Base-by-base conservation (phyloP, 176 grass and related monocot species). In the Typha latifolia region DNA sequence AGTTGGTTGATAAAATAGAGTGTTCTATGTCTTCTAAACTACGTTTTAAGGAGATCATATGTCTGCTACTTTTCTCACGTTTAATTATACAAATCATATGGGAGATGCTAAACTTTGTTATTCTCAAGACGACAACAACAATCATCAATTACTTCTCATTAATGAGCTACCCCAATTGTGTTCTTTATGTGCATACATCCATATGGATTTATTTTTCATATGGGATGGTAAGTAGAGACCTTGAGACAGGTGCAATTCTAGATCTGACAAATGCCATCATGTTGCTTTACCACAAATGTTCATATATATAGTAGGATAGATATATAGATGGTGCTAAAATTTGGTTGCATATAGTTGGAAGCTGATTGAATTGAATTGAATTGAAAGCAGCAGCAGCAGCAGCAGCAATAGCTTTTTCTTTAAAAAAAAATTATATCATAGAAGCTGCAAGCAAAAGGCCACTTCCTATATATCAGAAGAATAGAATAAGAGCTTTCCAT, bases 401-500 rank as follows among this genome's bases (percentile, higher is more conserved):
- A 64, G 27, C 62, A 64, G n/a, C n/a, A n/a, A n/a, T 13, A 37
- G 27, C n/a, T 43, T 65, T 29, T 29, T 29, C 3, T 29, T 29
- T 3, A 29, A 29, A 29, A 29, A 29, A 29, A 29, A 29, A 26
- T 2, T 1, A 29, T 2, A 65, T 65, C 63, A 47, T 65, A 18
- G 29, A 37, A 65, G 20, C 63, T 47, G 32, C 63, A 65, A 65
- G n/a, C 32, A 65, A 65, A 65, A 47, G 29, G 52, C 3, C n/a
- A 16, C 53, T 29, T 37, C n/a, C 32, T 65, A n/a, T 43, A 22
- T 14, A 9, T 32, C 57, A 65, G 63, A 19, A 43, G 63, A 65
- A 65, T 65, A 65, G 63, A 37, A 47, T 43, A 47, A 65, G 63
- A 65, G 63, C 32, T 37, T 65, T 65, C 63, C 32, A 65, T 18